Base-by-base conservation (phyloP, 1,139 yeast species). In the Kodamaea plutei region DNA sequence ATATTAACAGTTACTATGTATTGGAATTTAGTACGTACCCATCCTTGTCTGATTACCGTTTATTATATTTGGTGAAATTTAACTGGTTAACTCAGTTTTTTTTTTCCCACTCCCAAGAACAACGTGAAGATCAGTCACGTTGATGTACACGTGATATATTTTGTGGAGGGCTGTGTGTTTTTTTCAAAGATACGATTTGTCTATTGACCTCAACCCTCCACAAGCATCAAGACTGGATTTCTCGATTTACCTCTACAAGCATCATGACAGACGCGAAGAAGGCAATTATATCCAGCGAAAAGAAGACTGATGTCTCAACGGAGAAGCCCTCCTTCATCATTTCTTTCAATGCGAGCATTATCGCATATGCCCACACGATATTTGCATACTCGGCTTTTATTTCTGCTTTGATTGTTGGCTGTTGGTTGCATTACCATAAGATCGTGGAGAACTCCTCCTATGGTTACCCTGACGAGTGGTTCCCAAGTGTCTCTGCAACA, bases 391-490 rank as follows among this genome's bases (percentile, higher is more conserved):
- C 74, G 14, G 94, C 96, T 2, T 88, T 88, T 50, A 29, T 82
- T 5, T 73, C 79, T 0, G 95, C 96, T 2, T 66, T 88, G 21
- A 55, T 69, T 0, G 77, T 84, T 22, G 96, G 95, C 4, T 75
- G 76, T 42, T 64, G 64, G 37, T 66, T 88, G 10, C 96, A 88
- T 56, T 88, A 79, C 55, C 64, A 82, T 39, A 89, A 91, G 54
- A 91, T 91, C 50, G 96, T 91, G 8, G 69, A 79, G 47, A 91
- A 91, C 54, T 82, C 91, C 26, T 76, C 77, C 40, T 89, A 68
- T 51, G 94, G 95, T 0, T 91, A 85, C 52, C 98, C 98, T 1
- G 93, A 88, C 37, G 98, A 91, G 58, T 91, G 98, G 98, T 89
- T 91, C 51, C 98, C 98, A 1, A 82, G 94, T 47, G 98, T 91